Evolutionary conservation across 306 rosid species (phyloP).

Genomic region (Trifolium fragiferum): DNA sequence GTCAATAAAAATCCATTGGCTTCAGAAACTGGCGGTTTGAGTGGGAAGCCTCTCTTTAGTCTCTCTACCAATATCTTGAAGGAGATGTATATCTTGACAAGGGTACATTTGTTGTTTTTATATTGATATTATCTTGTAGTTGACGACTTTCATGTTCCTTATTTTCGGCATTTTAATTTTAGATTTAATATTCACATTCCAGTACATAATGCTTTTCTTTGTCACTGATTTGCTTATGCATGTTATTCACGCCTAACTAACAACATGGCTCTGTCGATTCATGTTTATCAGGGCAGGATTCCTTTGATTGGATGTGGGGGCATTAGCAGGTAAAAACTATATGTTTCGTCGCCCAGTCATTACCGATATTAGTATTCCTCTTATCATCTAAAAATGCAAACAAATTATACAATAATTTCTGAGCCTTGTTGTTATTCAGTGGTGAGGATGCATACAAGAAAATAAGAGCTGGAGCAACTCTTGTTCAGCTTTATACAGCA

Average conservation of each 20-base stretch:
- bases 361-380: constrained; percentile 5
- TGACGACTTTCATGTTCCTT: background rate
- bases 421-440: constrained; percentile 51
- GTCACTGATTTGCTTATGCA: constrained; percentile 5
- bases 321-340: constrained; percentile 69
- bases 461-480: constrained; percentile 91
- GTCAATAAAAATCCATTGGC: constrained; percentile 59
- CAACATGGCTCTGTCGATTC: constrained; percentile 35
- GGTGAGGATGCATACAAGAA: constrained; percentile 95
- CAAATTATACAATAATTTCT: constrained; percentile 17
- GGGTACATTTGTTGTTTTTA: constrained; percentile 59
- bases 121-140: constrained; percentile 2
- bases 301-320: constrained; percentile 95
- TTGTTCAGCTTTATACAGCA: constrained; percentile 91
- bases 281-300: constrained; percentile 75
- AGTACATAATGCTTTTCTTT: background rate
- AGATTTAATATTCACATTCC: background rate
- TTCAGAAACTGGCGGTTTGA: constrained; percentile 88
- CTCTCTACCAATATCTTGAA: constrained; percentile 76
- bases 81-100: constrained; percentile 88
- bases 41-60: constrained; percentile 94
- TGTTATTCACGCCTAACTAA: constrained; percentile 22
- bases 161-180: background rate
- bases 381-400: background rate
- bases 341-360: background rate